phyloP scores from a whole-genome alignment of 2,329 filamentous ascomycete species.

The Cytospora leucostoma region DNA sequence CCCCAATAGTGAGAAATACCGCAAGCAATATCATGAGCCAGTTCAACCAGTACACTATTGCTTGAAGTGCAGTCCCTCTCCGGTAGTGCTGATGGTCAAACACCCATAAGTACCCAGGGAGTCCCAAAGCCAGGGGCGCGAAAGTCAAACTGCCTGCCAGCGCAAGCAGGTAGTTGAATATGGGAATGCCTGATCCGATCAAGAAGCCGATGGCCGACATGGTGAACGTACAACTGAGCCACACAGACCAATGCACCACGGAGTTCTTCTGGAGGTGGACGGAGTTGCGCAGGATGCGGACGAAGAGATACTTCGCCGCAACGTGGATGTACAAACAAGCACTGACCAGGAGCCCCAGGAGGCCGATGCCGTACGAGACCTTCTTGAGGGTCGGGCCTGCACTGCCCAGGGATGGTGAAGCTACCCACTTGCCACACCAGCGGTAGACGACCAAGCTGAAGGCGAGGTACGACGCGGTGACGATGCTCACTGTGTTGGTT shows the following conservation, averaged over 20 bases:
- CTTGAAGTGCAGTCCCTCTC: slow-evolving; percentile 5
- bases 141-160: slow-evolving; percentile 27
- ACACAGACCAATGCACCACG: slow-evolving; percentile 35
- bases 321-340: slow-evolving; percentile 38
- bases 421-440: slow-evolving; percentile 64
- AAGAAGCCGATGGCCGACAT: slow-evolving; percentile 32
- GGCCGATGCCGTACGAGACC: slow-evolving; percentile 60
- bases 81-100: slow-evolving; percentile 22
- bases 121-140: slow-evolving; percentile 19
- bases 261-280: slow-evolving; percentile 36
- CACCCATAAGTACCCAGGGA: slow-evolving; percentile 22
- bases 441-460: slow-evolving; percentile 63
- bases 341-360: slow-evolving; percentile 54
- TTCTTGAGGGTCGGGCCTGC: slow-evolving; percentile 62
- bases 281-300: slow-evolving; percentile 37
- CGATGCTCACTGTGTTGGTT: slow-evolving; percentile 46
- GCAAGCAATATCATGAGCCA: slow-evolving; percentile 23
- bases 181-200: slow-evolving; percentile 34
- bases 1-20: slow-evolving; percentile 25
- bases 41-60: slow-evolving; percentile 18
- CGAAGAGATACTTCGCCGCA: slow-evolving; percentile 39
- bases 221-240: slow-evolving; percentile 34
- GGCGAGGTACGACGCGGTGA: slow-evolving; percentile 55
- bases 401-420: slow-evolving; percentile 61
- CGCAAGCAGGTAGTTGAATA: slow-evolving; percentile 32